Evolutionary conservation across 495 filamentous ascomycete species (phyloP).

Genomic region (Aspergillus baeticus): DNA sequence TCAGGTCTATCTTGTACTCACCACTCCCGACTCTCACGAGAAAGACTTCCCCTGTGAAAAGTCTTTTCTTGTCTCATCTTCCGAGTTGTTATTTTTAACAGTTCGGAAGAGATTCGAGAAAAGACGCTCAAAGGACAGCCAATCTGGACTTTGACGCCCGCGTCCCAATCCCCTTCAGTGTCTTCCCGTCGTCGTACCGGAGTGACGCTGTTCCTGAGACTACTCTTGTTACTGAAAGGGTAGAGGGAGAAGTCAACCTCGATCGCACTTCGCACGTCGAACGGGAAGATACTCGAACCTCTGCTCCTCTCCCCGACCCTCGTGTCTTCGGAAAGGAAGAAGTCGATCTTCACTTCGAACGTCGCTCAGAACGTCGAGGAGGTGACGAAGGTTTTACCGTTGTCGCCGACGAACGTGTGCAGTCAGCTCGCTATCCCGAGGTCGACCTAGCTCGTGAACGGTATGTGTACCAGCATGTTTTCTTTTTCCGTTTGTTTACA

Average conservation of each 20-base stretch:
- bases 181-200: conserved; percentile 98
- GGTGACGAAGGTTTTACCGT: conserved; percentile 42
- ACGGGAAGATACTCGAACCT: conserved; percentile 84
- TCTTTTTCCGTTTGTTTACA: conserved; percentile 16
- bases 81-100: conserved; percentile 65
- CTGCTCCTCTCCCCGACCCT: conserved; percentile 66
- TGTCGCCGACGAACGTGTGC: conserved; percentile 21
- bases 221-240: conserved; percentile 64
- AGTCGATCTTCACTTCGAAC: conserved; percentile 68
- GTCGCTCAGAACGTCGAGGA: conserved; percentile 26
- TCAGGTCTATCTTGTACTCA: conserved; percentile 18
- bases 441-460: conserved; percentile 57
- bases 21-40: conserved; percentile 25
- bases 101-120: conserved; percentile 95
- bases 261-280: conserved; percentile 76
- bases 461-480: conserved; percentile 28
- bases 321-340: conserved; percentile 76
- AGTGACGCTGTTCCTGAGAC: conserved; percentile 81
- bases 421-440: conserved; percentile 35
- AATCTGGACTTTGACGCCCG: conserved; percentile 99
- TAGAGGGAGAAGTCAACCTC: conserved; percentile 87
- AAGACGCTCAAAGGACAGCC: conserved; percentile 78
- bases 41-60: conserved; percentile 45
- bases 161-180: conserved; percentile 98
- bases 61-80: conserved; percentile 94